A percentile compares a stretch with the other conserved stretches of the same genome.
These are phyloP conservation scores for Cicer pinnatifidum DNA, from an alignment of 306 rosid genomes.

Conservation along the genomic window DNA sequence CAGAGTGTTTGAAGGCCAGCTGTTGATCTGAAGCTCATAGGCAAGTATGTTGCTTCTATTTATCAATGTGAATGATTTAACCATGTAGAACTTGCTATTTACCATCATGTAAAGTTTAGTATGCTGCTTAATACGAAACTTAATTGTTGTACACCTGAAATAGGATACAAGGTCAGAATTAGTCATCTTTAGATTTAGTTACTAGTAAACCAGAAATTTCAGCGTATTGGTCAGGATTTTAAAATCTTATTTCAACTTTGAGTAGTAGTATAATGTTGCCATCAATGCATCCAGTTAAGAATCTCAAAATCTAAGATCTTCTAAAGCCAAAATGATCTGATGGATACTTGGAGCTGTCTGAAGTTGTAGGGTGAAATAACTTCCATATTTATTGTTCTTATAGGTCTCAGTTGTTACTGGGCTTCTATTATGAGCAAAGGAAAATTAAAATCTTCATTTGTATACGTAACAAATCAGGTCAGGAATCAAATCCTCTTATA, in stretches of 20 bases:
- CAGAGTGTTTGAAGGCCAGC: constrained; percentile 50
- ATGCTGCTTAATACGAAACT: constrained; percentile 48
- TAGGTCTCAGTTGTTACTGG: constrained; percentile 22
- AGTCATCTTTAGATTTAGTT: constrained; percentile 42
- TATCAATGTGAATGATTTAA: constrained; percentile 54
- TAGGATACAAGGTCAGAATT: constrained; percentile 33
- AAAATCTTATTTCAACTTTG: constrained; percentile 9
- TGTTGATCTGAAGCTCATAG: constrained; percentile 58
- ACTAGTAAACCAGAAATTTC: constrained; percentile 32
- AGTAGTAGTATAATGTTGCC: constrained; percentile 30
- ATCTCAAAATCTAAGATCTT: constrained; percentile 25
- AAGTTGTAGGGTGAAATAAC: constrained; percentile 38
- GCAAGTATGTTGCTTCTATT: constrained; percentile 71
- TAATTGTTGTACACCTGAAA: constrained; percentile 46
- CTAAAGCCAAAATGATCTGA: constrained; percentile 24
- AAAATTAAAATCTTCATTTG: constrained; percentile 35
- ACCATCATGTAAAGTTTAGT: constrained; percentile 48
- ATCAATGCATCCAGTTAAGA: constrained; percentile 24
- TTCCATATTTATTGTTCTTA: constrained; percentile 32
- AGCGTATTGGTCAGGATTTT: constrained; percentile 20
- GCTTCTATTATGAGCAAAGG: constrained; percentile 35
- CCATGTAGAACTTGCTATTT: constrained; percentile 53
- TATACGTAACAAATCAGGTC: constrained; percentile 10
- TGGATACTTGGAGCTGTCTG: constrained; percentile 37
- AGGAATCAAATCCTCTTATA: constrained; percentile 2